These are phyloP conservation scores for Sistotremastrum suecicum DNA, from an alignment of 768 basidiomycete genomes.

Conservation along the genomic window DNA sequence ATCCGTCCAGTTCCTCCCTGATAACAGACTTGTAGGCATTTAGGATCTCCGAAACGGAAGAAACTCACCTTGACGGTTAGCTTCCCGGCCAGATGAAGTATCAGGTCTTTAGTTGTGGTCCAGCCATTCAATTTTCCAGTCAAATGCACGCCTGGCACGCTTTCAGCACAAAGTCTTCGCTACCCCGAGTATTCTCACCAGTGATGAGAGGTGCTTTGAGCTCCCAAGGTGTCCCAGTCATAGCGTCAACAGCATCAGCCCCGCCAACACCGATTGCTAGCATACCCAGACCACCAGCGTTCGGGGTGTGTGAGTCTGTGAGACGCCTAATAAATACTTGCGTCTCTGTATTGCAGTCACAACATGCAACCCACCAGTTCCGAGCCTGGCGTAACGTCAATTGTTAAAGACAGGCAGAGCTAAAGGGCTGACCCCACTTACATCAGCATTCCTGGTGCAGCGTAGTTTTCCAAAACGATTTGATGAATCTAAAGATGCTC, in stretches of 20 bases:
- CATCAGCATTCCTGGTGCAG: slow-evolving; percentile 91
- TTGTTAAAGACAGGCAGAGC: slow-evolving; percentile 6
- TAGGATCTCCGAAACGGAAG: background rate
- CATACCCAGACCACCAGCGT: slow-evolving; percentile 92
- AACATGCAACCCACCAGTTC: slow-evolving; percentile 44
- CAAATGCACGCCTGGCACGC: slow-evolving; percentile 58
- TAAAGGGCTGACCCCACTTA: slow-evolving; percentile 19
- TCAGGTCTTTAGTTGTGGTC: slow-evolving; percentile 93
- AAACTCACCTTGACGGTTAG: slow-evolving; percentile 78
- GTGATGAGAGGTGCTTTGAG: slow-evolving; percentile 80
- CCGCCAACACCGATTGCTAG: slow-evolving; percentile 99
- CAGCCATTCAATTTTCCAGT: slow-evolving; percentile 81
- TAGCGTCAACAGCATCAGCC: slow-evolving; percentile 94
- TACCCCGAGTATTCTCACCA: slow-evolving; percentile 29
- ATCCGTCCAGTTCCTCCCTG: slow-evolving; percentile 95
- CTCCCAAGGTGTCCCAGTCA: slow-evolving; percentile 98
- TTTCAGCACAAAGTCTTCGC: no score
- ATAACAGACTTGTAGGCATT: background rate
- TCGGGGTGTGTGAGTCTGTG: slow-evolving; percentile 91
- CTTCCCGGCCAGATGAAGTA: slow-evolving; percentile 86
- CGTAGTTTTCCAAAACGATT: slow-evolving; percentile 95
- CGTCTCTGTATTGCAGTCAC: background rate
- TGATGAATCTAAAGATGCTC: slow-evolving; percentile 56
- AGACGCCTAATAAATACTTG: background rate
- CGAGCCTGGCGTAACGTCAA: slow-evolving; percentile 37